Conservation (phyloP, 192 early-diverging fungal species). For the Backusella macrospora region DNA sequence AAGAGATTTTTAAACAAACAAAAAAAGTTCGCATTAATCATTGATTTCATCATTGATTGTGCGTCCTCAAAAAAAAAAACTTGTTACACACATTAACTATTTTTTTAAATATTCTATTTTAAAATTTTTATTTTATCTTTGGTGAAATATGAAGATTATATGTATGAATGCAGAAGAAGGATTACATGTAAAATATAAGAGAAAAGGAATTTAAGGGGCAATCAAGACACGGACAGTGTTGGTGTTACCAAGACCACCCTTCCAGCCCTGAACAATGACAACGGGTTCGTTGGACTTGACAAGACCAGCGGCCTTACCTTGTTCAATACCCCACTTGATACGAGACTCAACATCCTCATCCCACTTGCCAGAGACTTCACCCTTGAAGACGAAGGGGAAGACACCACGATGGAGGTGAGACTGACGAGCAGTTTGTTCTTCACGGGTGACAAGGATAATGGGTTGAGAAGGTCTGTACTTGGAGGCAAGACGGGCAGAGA, state of each 20-base stretch:
- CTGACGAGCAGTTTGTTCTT: conserved; percentile 66
- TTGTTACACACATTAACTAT: neutral
- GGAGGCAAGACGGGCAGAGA: conserved; percentile 78
- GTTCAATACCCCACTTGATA: conserved; percentile 69
- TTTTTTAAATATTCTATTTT: neutral
- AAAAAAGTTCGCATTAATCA: neutral
- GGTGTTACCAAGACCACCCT: conserved; percentile 80
- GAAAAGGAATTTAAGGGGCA: conserved; percentile 24
- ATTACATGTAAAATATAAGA: neutral
- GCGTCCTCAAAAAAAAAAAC: neutral
- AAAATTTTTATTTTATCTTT: conserved; percentile 5
- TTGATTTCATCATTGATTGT: neutral
- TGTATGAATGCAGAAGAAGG: conserved; percentile 8
- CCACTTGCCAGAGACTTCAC: conserved; percentile 47
- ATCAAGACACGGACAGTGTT: conserved; percentile 79
- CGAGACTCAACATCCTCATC: conserved; percentile 72
- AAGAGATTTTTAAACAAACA: neutral
- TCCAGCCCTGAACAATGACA: conserved; percentile 86
- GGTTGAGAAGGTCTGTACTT: conserved; percentile 93
- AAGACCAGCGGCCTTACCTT: conserved; percentile 66
- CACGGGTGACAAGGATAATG: conserved; percentile 84
- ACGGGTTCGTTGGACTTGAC: conserved; percentile 71
- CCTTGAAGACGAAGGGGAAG: conserved; percentile 67
- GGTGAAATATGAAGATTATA: conserved; percentile 14
- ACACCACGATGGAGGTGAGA: conserved; percentile 74